Evolutionary conservation across 176 grass and related monocot species (phyloP).

Genomic region (Oryza meyeriana): DNA sequence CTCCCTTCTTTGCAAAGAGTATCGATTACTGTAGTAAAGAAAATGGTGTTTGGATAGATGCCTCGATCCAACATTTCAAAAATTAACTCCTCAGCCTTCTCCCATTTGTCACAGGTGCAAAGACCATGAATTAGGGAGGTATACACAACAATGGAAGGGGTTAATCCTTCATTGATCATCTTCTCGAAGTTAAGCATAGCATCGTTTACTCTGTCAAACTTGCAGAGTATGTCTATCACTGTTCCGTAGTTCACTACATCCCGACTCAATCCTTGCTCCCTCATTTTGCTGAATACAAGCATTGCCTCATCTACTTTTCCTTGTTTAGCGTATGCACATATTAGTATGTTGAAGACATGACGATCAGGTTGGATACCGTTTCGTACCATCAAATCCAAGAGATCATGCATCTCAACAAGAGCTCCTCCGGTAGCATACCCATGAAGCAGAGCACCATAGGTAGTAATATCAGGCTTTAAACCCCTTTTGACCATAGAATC

Average conservation of each 20-base stretch:
- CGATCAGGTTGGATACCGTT: neutral
- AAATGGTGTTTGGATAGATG: neutral
- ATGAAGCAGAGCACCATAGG: neutral
- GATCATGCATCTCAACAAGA: neutral
- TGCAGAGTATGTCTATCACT: neutral
- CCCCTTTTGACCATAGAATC: neutral
- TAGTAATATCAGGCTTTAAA: neutral
- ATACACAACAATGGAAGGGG: neutral
- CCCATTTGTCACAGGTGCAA: neutral
- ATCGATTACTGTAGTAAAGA: neutral
- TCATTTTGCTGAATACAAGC: neutral
- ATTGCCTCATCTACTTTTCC: neutral
- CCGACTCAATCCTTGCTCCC: neutral
- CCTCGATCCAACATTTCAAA: slow-evolving; percentile 28
- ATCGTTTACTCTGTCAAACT: neutral
- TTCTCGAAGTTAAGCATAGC: slow-evolving; percentile 14
- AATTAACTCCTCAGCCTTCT: slow-evolving; percentile 28
- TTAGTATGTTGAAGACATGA: neutral
- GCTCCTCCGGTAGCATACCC: neutral
- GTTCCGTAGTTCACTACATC: neutral
- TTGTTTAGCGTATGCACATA: neutral
- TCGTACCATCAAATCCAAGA: neutral
- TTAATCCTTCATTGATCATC: neutral
- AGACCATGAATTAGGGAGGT: neutral
- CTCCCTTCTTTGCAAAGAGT: neutral